A percentile compares a stretch with the other conserved stretches of the same genome.
Evolutionary conservation across 75 land plant species (phyloP).

Genomic region (Larix kaempferi): DNA sequence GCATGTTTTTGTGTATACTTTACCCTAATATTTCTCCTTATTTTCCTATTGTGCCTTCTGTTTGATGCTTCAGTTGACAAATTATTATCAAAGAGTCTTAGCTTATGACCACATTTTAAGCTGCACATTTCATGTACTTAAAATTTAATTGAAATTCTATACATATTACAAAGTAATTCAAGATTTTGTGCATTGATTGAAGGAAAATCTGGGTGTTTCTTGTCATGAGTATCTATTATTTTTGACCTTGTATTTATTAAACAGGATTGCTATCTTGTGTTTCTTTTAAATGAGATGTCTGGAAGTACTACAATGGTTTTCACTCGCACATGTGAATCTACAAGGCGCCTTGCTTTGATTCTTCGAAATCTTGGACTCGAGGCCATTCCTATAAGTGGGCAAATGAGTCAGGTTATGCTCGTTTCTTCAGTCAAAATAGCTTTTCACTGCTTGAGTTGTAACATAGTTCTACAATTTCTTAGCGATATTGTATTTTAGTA

Average conservation of each 20-base stretch:
- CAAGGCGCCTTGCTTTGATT: slow-evolving; percentile 63
- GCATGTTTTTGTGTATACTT: neutral
- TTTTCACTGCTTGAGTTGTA: neutral
- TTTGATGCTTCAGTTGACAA: neutral
- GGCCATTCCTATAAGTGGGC: slow-evolving; percentile 93
- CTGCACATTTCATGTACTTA: neutral
- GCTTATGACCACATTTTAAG: neutral
- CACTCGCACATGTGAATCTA: slow-evolving; percentile 91
- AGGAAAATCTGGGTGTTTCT: neutral
- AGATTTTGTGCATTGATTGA: neutral
- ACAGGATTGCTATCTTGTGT: slow-evolving; percentile 92
- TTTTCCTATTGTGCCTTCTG: neutral
- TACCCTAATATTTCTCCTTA: neutral
- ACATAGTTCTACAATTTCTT: neutral
- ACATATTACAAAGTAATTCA: neutral
- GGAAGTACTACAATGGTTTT: slow-evolving; percentile 88
- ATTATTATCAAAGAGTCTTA: neutral
- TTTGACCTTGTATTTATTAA: neutral
- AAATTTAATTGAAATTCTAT: neutral
- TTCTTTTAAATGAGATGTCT: slow-evolving; percentile 64
- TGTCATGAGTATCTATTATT: neutral
- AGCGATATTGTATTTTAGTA: neutral
- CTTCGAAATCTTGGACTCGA: slow-evolving; percentile 81
- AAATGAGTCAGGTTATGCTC: slow-evolving; percentile 81
- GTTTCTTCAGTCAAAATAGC: neutral